phyloP scores from a whole-genome alignment of 1,139 yeast species.

The Yamadazyma dushanensis region DNA sequence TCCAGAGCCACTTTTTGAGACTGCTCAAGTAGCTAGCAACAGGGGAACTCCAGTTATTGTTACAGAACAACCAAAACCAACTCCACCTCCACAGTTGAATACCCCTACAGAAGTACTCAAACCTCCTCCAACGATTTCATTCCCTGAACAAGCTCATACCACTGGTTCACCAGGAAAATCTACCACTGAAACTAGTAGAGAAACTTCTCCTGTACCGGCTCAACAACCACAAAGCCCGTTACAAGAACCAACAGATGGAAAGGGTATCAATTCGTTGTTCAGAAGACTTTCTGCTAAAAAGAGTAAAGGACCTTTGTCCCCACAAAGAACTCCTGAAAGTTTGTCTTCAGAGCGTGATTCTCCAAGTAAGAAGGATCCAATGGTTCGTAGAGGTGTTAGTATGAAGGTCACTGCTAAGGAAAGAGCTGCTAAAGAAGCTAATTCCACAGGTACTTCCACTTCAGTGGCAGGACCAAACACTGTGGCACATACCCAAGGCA shows the following conservation, averaged over 20 bases:
- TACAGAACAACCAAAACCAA: constrained; percentile 17
- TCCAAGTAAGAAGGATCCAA: constrained; percentile 36
- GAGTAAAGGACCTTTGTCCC: constrained; percentile 19
- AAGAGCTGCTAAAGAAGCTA: constrained; percentile 27
- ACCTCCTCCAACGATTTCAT: constrained; percentile 31
- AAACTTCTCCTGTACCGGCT: constrained; percentile 23
- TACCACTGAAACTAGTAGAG: constrained; percentile 4
- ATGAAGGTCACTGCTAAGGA: constrained; percentile 64
- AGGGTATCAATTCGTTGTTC: constrained; percentile 38
- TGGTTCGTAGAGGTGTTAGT: constrained; percentile 63
- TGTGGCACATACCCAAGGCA: no score
- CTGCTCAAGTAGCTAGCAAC: constrained; percentile 10
- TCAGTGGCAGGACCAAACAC: constrained; percentile 1
- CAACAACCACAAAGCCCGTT: constrained; percentile 39
- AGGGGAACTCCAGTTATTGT: constrained; percentile 14
- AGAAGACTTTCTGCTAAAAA: constrained; percentile 42
- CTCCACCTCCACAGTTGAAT: constrained; percentile 13
- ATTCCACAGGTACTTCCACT: constrained; percentile 3
- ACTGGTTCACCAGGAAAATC: constrained; percentile 24
- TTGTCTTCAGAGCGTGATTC: constrained; percentile 9
- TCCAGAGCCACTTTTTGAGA: constrained; percentile 5
- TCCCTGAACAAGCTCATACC: constrained; percentile 74
- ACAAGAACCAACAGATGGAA: constrained; percentile 36
- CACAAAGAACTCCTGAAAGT: constrained; percentile 16
- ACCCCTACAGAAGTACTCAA: constrained; percentile 5